Base-by-base conservation (phyloP, 352 stramenopile species). In the Phytophthora citricola region DNA sequence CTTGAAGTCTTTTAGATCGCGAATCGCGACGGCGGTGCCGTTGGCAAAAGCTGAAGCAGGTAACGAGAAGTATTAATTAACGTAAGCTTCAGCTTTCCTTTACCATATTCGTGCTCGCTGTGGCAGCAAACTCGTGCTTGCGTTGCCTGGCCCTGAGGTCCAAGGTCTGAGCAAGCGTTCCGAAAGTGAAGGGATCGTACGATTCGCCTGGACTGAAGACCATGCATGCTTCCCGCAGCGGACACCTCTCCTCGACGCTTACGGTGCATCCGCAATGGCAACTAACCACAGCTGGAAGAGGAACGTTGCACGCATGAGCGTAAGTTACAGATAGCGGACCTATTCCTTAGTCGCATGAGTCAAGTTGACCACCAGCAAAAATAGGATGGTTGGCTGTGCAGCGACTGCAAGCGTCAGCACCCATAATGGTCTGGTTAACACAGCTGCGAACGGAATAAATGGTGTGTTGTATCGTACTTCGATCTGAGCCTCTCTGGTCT, bases 401-500 rank as follows among this genome's bases (percentile, higher is more conserved):
- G 17, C 7, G 45, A 29, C 29, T 43, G 47, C 29, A 43, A 54
- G 26, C 6, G 24, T 12, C 17, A 47, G 36, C 6, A 58, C 14
- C 50, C 50, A 58, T 9, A 38, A 48, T 22, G 4, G 27, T 58
- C 41, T 24, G 27, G 31, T 36, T 36, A 36, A 36, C 31, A 36
- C 20, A 32, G 15, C 41, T 22, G 32, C 11, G 31, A 11, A 34
- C 6, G 12, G 43, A 60, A 66, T 61, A 55, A 66, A 61, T 47
- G 43, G 50, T 17, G 48, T 66, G 32, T 53, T 1, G 41, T 62
- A 39, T 68, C 52, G 32, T 59, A 58, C 24, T 36, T 58, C 11
- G 17, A 9, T 24, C 41, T 52, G 29, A 7, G 11, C 34, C 9
- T 24, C 20, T 45, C 40, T 10, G 34, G 46, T 20, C 41, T 46